A percentile compares a stretch with the other conserved stretches of the same genome.
phyloP scores from a whole-genome alignment of 345 rosid species.

The Theobroma cacao region DNA sequence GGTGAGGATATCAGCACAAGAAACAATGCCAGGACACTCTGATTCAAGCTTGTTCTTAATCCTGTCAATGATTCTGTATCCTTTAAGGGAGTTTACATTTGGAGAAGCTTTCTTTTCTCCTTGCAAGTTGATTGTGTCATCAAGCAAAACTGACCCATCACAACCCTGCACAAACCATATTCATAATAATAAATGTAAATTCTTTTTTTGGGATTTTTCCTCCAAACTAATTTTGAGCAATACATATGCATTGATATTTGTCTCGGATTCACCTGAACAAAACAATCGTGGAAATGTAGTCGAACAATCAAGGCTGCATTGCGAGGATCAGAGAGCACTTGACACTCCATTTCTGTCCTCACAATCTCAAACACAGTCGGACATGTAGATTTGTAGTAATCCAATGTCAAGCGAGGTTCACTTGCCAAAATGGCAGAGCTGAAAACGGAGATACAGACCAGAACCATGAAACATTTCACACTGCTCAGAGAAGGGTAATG shows the following conservation, averaged over 20 bases:
- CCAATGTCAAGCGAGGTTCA: constrained; percentile 52
- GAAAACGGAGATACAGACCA: constrained; percentile 15
- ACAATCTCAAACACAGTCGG: constrained; percentile 63
- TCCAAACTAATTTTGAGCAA: not conserved
- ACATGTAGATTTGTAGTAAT: constrained; percentile 69
- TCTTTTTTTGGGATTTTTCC: not conserved
- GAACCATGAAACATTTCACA: not conserved
- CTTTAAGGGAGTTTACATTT: constrained; percentile 54
- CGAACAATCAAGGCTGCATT: constrained; percentile 71
- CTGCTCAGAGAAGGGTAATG: not conserved
- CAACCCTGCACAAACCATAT: constrained; percentile 58
- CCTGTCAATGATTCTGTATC: constrained; percentile 63
- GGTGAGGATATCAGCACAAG: constrained; percentile 91
- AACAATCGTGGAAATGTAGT: constrained; percentile 90
- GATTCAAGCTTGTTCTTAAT: constrained; percentile 90
- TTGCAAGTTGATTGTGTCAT: constrained; percentile 56
- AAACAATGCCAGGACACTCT: constrained; percentile 83
- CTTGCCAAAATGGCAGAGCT: constrained; percentile 27
- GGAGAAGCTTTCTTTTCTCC: constrained; percentile 79
- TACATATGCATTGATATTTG: not conserved
- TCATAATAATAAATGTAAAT: not conserved
- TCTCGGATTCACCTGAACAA: constrained; percentile 60
- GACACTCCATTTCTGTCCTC: constrained; percentile 87
- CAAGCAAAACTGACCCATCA: constrained; percentile 83
- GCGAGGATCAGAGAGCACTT: constrained; percentile 75